Base-by-base conservation (phyloP, 352 stramenopile species). In the Phytopythium vexans region DNA sequence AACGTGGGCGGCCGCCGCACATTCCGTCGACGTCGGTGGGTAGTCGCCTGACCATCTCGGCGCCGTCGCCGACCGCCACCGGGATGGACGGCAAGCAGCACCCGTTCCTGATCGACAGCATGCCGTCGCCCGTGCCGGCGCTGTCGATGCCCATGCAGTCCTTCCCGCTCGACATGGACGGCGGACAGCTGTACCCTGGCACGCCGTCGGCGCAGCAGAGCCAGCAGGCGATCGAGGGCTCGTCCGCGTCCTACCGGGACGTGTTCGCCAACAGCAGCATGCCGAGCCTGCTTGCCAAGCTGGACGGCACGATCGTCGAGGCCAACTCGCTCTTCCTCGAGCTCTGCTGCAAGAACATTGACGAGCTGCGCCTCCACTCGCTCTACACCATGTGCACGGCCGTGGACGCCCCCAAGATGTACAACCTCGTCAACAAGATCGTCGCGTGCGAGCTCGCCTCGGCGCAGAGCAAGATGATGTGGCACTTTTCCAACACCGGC, bases 391-490 rank as follows among this genome's bases (percentile, higher is more conserved):
- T 92, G 74, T 90, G 79, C 61, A 85, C 80, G 1, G 70, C 77
- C 32, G 70, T 80, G 59, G 79, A 92, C 49, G 70, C 80, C 3
- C 79, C 79, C 9, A 92, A 89, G 66, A 90, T 92, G 82, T 88
- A 90, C 62, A 78, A 70, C 58, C 67, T 92, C 32, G 82, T 92
- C 9, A 73, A 74, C 56, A 87, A 84, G 62, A 85, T 92, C 58
- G 52, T 88, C 3, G 74, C 78, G 40, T 90, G 79, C 47, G 82
- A 92, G 55, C 81, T 86, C 63, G 74, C 72, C 37, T 92, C 82
- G 4, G 79, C 79, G 10, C 82, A 90, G 65, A 86, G 75, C 70
- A 92, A 90, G 62, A 92, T 92, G 82, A 74, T 86, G 74, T 92
- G 82, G 82, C 76, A 88, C 57, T 86, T 88, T 32, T 72, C 75